Conservation (phyloP, 2,329 filamentous ascomycete genomes). For the Tympanopsis confertula region DNA sequence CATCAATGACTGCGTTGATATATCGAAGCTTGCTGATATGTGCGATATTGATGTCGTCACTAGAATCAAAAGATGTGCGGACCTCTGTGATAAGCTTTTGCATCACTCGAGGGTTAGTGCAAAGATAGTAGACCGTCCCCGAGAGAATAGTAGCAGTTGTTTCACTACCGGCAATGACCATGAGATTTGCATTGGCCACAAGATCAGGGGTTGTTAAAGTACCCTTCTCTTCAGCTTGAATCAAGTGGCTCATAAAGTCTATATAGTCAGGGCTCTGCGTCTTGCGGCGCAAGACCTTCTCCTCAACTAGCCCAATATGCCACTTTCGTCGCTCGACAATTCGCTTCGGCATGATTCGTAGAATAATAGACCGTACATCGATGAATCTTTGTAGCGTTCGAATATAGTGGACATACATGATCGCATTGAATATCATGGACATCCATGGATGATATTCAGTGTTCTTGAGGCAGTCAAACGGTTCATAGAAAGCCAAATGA, state of each 20-base stretch:
- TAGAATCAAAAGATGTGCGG: constrained; percentile 2
- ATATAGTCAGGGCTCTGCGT: constrained; percentile 15
- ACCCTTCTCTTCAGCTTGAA: constrained; percentile 19
- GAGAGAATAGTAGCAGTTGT: constrained; percentile 9
- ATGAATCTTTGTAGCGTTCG: too few relatives aligned
- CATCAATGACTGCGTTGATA: constrained; percentile 16
- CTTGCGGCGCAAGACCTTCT: constrained; percentile 14
- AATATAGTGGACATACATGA: constrained; percentile 18
- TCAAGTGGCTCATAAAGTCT: constrained; percentile 24
- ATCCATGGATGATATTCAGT: constrained; percentile 16
- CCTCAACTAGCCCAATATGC: constrained; percentile 18
- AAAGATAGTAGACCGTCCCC: constrained; percentile 7
- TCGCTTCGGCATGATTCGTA: constrained; percentile 11
- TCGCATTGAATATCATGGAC: too few relatives aligned
- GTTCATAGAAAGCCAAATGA: constrained; percentile 32
- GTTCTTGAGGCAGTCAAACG: constrained; percentile 23
- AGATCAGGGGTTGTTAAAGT: constrained; percentile 19
- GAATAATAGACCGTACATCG: too few relatives aligned
- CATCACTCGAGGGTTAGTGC: constrained; percentile 7
- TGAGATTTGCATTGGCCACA: constrained; percentile 17
- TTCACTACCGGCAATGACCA: constrained; percentile 11
- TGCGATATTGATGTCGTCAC: background rate
- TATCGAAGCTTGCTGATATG: constrained; percentile 8
- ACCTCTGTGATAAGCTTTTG: constrained; percentile 7
- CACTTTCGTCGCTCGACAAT: constrained; percentile 12